Evolutionary conservation across 2,329 filamentous ascomycete genomes (phyloP).

Genomic region (Colletotrichum sidae): DNA sequence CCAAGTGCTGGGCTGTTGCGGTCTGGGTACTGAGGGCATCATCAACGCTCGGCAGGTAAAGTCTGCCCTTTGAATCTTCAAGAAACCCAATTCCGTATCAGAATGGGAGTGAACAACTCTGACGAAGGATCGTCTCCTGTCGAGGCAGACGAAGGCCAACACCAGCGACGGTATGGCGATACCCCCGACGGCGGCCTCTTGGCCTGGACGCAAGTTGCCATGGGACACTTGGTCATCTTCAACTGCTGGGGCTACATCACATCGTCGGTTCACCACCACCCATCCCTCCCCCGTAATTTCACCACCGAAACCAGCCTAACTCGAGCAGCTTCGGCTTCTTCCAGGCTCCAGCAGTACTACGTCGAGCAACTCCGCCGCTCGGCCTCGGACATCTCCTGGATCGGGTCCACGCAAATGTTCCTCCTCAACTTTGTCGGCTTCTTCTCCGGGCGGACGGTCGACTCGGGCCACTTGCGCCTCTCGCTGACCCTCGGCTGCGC

Average conservation of each 20-base stretch:
- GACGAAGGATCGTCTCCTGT: neutral
- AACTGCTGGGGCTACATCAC: conserved; percentile 15
- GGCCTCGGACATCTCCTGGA: conserved; percentile 55
- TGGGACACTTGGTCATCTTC: conserved; percentile 21
- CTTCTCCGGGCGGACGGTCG: conserved; percentile 54
- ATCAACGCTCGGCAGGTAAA: no score
- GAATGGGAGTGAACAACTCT: neutral
- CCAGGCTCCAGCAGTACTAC: conserved; percentile 59
- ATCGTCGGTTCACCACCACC: neutral
- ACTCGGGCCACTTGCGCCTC: conserved; percentile 54
- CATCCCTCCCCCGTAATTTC: no score
- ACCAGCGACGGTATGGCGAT: neutral
- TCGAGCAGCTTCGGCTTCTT: conserved; percentile 52
- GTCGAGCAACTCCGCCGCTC: conserved; percentile 45
- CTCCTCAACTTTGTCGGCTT: conserved; percentile 54
- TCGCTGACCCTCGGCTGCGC: conserved; percentile 17
- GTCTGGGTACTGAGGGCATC: no score
- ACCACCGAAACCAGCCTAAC: neutral
- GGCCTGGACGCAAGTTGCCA: conserved; percentile 41
- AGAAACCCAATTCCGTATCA: neutral
- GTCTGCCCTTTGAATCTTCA: no score
- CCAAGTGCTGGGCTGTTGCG: no score
- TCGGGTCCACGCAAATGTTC: conserved; percentile 57
- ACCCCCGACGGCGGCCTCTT: conserved; percentile 39
- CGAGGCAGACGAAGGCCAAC: neutral